A percentile compares a stretch with the other conserved stretches of the same genome.
Evolutionary conservation across 441 rosid species (phyloP).

Genomic region (Jatropha multifida): DNA sequence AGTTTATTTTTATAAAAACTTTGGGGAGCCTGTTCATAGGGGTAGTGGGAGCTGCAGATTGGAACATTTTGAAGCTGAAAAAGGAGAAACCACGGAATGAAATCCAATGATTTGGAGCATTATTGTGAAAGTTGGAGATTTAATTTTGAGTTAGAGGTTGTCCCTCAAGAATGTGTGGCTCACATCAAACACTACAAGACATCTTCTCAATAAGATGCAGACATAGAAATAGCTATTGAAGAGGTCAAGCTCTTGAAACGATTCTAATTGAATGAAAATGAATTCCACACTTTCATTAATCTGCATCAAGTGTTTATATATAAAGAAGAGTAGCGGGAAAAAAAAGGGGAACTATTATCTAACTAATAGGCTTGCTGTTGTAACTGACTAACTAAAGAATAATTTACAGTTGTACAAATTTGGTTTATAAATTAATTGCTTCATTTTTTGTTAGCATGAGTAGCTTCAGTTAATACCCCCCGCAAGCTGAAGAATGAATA

Average conservation of each 20-base stretch:
- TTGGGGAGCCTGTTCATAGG: slow-evolving; percentile 35
- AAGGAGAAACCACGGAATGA: slow-evolving; percentile 15
- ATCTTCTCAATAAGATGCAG: slow-evolving; percentile 57
- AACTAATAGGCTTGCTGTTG: no score
- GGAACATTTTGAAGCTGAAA: slow-evolving; percentile 61
- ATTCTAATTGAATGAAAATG: no score
- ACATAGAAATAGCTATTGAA: slow-evolving; percentile 54
- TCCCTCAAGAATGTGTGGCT: slow-evolving; percentile 65
- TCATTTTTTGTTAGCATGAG: no score
- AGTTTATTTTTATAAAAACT: slow-evolving; percentile 27
- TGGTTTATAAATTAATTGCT: no score
- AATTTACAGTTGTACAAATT: no score
- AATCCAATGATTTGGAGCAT: slow-evolving; percentile 33
- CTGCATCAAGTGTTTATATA: no score
- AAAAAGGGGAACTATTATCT: no score
- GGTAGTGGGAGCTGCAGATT: slow-evolving; percentile 47
- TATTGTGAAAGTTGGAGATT: slow-evolving; percentile 96
- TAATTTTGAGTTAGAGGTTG: slow-evolving; percentile 70
- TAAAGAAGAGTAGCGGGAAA: no score
- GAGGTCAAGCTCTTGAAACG: slow-evolving; percentile 58
- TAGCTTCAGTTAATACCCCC: no score
- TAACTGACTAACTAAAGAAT: no score
- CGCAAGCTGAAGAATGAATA: no score
- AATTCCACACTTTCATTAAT: no score
- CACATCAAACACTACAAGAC: slow-evolving; percentile 61